Percentiles rank a stretch among this genome's conserved stretches.
Conservation (phyloP, 352 stramenopile genomes). For the Blastocystis sp. region DNA sequence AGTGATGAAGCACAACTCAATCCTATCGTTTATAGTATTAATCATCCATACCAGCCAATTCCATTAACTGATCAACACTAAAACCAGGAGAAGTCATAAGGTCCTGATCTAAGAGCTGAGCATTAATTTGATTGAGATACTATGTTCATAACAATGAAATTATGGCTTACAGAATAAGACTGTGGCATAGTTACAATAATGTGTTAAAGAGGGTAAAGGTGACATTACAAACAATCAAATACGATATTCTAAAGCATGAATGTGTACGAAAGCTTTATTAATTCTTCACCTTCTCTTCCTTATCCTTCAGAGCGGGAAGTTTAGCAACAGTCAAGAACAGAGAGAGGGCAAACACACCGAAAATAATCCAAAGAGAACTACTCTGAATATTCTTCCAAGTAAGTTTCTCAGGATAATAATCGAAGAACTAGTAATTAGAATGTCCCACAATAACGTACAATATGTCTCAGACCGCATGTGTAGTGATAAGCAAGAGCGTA, state of each 20-base stretch:
- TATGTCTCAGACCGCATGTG: conserved; percentile 64
- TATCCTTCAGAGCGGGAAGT: conserved; percentile 53
- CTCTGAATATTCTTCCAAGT: conserved; percentile 66
- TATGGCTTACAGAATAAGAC: neutral
- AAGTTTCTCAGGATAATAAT: conserved; percentile 65
- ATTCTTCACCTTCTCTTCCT: conserved; percentile 52
- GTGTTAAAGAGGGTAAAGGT: neutral
- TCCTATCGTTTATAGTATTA: conserved; percentile 72
- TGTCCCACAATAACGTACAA: neutral
- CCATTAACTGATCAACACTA: conserved; percentile 95
- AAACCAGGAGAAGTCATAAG: conserved; percentile 85
- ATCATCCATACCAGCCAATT: conserved; percentile 92
- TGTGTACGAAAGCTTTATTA: neutral
- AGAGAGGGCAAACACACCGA: conserved; percentile 39
- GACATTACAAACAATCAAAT: neutral
- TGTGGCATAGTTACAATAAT: neutral
- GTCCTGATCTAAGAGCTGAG: conserved; percentile 78
- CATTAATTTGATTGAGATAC: conserved; percentile 69
- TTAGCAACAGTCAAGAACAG: conserved; percentile 44
- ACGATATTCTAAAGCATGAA: neutral
- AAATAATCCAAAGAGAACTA: conserved; percentile 66
- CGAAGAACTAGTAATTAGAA: conserved; percentile 60
- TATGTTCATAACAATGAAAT: conserved; percentile 1
- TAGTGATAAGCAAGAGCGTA: conserved; percentile 67
- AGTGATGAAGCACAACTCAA: conserved; percentile 75